Evolutionary conservation across 140 eudicot genomes (phyloP), one percentile per base, ranked within the genome.

Genomic region (Cichorium intybus): DNA sequence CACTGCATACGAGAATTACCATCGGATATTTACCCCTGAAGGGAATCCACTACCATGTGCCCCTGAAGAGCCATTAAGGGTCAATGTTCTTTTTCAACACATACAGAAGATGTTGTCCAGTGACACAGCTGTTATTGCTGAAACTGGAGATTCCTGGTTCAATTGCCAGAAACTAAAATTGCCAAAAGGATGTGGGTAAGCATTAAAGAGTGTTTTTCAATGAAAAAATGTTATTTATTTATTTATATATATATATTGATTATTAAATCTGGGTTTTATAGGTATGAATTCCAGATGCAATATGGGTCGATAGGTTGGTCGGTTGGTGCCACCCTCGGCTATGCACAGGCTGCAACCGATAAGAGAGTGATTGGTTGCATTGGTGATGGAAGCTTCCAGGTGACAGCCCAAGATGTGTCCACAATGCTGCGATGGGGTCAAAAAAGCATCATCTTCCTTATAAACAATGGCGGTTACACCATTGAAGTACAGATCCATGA

Each of bases 91-190:
- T 16, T 83, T 86, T n/a, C n/a, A n/a, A n/a, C n/a, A n/a, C n/a
- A n/a, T n/a, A n/a, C n/a, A n/a, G n/a, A n/a, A n/a, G n/a, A 75
- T 87, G 87, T 37, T 87, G 81, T 77, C 87, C 18, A 35, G 80
- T 46, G 95, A 87, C 15, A 80, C 85, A 0, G 90, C 90, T 39
- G 95, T 87, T 31, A 87, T 83, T 39, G 90, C 95, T 24, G 90
- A 86, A 77, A 86, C 95, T 2, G 90, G 90, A 2, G 89, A 83
- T 60, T 86, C 90, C 0, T 86, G 90, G 95, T 86, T 86, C 52
- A 86, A 86, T 60, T 86, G 87, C 68, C 95, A 80, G 74, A 86
- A 86, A 55, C 79, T 86, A 23, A 82, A 75, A 58, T 21, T 86
- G 58, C 95, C 95, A 6, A 7, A 68, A 45, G 95, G 89, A 49